Evolutionary conservation across 495 filamentous ascomycete species (phyloP).

Genomic region (Aspergillus campestris): DNA sequence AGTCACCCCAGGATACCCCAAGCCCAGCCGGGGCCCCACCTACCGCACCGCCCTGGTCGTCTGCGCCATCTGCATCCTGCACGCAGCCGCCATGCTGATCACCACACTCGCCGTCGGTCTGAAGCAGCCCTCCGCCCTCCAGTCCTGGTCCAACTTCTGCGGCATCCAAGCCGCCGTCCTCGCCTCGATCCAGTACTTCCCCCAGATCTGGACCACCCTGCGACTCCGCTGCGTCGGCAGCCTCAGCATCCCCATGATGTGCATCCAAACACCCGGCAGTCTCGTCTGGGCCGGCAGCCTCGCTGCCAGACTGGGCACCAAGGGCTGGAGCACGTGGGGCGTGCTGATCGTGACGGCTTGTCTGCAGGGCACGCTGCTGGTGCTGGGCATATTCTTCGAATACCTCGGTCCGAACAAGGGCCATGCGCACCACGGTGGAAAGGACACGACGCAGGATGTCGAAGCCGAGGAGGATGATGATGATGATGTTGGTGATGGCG

Average conservation of each 20-base stretch:
- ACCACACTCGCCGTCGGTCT: slow-evolving; percentile 54
- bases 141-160: slow-evolving; percentile 73
- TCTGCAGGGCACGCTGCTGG: slow-evolving; percentile 76
- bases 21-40: slow-evolving; percentile 42
- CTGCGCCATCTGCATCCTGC: slow-evolving; percentile 57
- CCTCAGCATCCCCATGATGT: slow-evolving; percentile 96
- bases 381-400: slow-evolving; percentile 75
- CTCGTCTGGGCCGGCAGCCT: slow-evolving; percentile 84
- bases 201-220: slow-evolving; percentile 90
- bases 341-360: slow-evolving; percentile 76
- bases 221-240: slow-evolving; percentile 74
- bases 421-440: slow-evolving; percentile 21
- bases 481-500: slow-evolving; percentile 11
- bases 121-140: slow-evolving; percentile 47
- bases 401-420: slow-evolving; percentile 32
- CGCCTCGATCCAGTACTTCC: slow-evolving; percentile 83
- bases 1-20: slow-evolving; percentile 20
- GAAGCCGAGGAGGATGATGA: slow-evolving; percentile 22
- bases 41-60: slow-evolving; percentile 70
- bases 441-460: slow-evolving; percentile 27
- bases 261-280: slow-evolving; percentile 88
- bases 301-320: slow-evolving; percentile 65
- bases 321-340: slow-evolving; percentile 93
- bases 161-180: slow-evolving; percentile 72
- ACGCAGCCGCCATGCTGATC: slow-evolving; percentile 60